These are phyloP conservation scores for Trypanosoma grayi DNA, from an alignment of 208 protist genomes.

Conservation along the genomic window DNA sequence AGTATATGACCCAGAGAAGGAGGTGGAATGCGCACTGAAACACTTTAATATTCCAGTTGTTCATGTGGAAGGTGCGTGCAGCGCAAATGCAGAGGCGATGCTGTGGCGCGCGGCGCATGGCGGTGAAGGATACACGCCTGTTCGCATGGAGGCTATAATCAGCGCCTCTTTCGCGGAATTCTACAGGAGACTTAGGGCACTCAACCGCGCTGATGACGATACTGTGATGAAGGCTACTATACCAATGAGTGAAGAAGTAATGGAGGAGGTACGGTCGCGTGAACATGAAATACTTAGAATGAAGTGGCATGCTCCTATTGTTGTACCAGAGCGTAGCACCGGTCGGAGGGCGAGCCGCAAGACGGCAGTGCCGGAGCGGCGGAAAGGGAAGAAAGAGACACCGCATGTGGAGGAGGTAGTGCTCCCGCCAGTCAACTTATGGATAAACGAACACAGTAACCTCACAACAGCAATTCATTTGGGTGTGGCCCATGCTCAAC, in stretches of 20 bases:
- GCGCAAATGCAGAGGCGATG: constrained; percentile 20
- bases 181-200: constrained; percentile 5
- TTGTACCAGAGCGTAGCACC: neutral
- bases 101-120: neutral
- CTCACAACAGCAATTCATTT: neutral
- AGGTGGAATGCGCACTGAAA: constrained; percentile 29
- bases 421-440: constrained; percentile 1
- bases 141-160: constrained; percentile 14
- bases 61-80: constrained; percentile 16
- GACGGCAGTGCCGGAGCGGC: neutral
- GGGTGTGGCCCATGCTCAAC: neutral
- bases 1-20: constrained; percentile 5
- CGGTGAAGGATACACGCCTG: neutral
- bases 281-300: constrained; percentile 6
- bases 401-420: neutral
- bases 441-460: constrained; percentile 16
- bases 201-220: neutral
- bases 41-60: constrained; percentile 38
- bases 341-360: constrained; percentile 1
- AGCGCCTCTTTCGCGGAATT: constrained; percentile 9
- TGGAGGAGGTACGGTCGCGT: neutral
- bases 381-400: neutral
- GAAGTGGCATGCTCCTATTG: constrained; percentile 13
- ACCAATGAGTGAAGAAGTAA: neutral
- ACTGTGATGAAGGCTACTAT: neutral